phyloP scores from a whole-genome alignment of 1,284 basidiomycete species.

The Thelephora terrestris region DNA sequence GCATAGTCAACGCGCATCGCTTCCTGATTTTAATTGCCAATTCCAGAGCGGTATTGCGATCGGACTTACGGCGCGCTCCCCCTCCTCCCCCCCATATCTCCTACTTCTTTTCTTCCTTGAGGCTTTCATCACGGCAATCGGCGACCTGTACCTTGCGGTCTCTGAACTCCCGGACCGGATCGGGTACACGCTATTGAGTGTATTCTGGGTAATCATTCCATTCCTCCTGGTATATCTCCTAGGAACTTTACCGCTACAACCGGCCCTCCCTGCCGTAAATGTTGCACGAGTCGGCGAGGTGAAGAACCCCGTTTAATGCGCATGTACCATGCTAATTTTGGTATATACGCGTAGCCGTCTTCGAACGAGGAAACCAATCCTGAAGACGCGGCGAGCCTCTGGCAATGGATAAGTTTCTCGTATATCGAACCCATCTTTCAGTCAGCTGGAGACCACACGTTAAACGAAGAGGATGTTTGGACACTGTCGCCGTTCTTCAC shows the following conservation, averaged over 20 bases:
- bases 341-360: slow-evolving; percentile 30
- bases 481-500: slow-evolving; percentile 59
- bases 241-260: slow-evolving; percentile 42
- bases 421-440: slow-evolving; percentile 66
- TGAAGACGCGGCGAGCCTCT: slow-evolving; percentile 68
- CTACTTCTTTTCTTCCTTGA: slow-evolving; percentile 34
- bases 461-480: slow-evolving; percentile 68
- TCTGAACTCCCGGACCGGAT: slow-evolving; percentile 11
- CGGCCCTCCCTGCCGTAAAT: slow-evolving; percentile 31
- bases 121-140: slow-evolving; percentile 24
- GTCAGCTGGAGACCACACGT: slow-evolving; percentile 42
- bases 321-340: not conserved
- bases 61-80: slow-evolving; percentile 26
- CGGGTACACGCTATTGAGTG: slow-evolving; percentile 17
- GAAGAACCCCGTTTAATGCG: slow-evolving; percentile 11
- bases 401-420: slow-evolving; percentile 69
- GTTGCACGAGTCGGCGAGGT: slow-evolving; percentile 40
- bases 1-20: too few relatives aligned
- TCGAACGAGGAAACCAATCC: slow-evolving; percentile 42
- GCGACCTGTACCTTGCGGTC: slow-evolving; percentile 23
- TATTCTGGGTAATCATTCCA: slow-evolving; percentile 26
- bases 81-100: slow-evolving; percentile 42
- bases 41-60: slow-evolving; percentile 23
- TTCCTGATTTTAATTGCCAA: too few relatives aligned
- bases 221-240: slow-evolving; percentile 36